Conservation (phyloP, 2,329 filamentous ascomycete genomes). For the Chaetomiaceae sp. region DNA sequence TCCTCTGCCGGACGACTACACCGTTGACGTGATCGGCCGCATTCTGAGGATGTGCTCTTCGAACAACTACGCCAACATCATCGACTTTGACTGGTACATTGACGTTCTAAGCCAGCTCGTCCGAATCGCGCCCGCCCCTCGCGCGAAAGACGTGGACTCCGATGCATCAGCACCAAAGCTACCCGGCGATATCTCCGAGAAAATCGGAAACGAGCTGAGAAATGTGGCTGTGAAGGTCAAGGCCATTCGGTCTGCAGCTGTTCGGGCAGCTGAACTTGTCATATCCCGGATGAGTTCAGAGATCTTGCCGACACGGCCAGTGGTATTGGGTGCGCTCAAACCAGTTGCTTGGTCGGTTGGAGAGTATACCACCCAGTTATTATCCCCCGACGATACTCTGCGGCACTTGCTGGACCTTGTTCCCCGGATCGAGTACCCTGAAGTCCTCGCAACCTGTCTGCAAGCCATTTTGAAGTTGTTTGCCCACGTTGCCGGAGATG, state of each 20-base stretch:
- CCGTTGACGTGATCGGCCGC: constrained; percentile 72
- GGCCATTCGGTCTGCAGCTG: constrained; percentile 73
- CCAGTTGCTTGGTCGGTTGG: constrained; percentile 82
- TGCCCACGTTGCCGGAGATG: constrained; percentile 62
- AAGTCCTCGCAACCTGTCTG: constrained; percentile 71
- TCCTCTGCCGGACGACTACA: constrained; percentile 80
- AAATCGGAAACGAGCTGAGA: constrained; percentile 78
- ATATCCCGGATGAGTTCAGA: constrained; percentile 54
- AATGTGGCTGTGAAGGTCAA: constrained; percentile 90
- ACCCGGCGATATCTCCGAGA: constrained; percentile 55
- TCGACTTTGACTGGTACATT: constrained; percentile 97
- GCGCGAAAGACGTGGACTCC: constrained; percentile 37
- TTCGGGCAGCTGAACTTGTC: constrained; percentile 77
- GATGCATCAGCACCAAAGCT: constrained; percentile 31
- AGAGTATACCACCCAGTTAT: constrained; percentile 74
- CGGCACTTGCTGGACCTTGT: constrained; percentile 67
- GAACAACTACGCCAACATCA: constrained; percentile 79
- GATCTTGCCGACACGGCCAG: constrained; percentile 50
- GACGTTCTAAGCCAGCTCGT: constrained; percentile 83
- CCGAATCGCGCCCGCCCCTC: constrained; percentile 57
- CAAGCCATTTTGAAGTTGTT: constrained; percentile 87
- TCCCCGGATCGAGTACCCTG: constrained; percentile 53
- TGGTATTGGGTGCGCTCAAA: constrained; percentile 63
- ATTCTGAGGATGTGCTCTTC: constrained; percentile 87
- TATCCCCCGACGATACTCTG: constrained; percentile 66